These are phyloP conservation scores for Salix purpurea DNA, from an alignment of 345 rosid genomes.

Conservation along the genomic window DNA sequence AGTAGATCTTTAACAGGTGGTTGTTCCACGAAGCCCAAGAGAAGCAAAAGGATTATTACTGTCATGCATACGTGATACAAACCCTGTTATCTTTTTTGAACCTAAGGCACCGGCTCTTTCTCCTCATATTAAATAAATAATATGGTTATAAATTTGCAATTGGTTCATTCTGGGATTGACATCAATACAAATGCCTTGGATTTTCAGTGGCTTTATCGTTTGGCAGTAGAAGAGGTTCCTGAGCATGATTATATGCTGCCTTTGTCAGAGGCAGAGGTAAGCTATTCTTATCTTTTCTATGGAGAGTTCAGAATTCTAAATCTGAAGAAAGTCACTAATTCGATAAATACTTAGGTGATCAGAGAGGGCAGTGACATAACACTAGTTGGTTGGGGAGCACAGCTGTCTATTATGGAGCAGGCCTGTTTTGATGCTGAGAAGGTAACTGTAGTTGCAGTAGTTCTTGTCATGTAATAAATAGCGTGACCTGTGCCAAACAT, in stretches of 20 bases:
- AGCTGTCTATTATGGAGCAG: slow-evolving; percentile 76
- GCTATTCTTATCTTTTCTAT: neutral
- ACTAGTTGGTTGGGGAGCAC: slow-evolving; percentile 95
- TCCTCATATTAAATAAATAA: neutral
- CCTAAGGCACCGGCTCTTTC: slow-evolving; percentile 56
- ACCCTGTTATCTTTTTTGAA: slow-evolving; percentile 83
- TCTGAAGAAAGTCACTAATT: slow-evolving; percentile 11
- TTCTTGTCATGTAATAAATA: neutral
- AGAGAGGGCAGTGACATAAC: slow-evolving; percentile 84
- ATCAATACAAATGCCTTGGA: slow-evolving; percentile 3
- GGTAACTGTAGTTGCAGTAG: slow-evolving; percentile 23
- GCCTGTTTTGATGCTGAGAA: slow-evolving; percentile 78
- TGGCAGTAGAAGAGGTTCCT: slow-evolving; percentile 85
- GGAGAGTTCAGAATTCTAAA: slow-evolving; percentile 5
- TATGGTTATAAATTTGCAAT: slow-evolving; percentile 5
- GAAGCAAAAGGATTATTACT: slow-evolving; percentile 86
- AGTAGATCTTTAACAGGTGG: slow-evolving; percentile 41
- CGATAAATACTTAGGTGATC: slow-evolving; percentile 48
- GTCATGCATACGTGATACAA: slow-evolving; percentile 75
- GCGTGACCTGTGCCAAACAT: neutral
- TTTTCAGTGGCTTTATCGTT: slow-evolving; percentile 80
- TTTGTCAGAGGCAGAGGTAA: slow-evolving; percentile 84
- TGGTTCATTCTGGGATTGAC: slow-evolving; percentile 7
- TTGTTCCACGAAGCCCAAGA: slow-evolving; percentile 78
- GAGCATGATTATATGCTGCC: slow-evolving; percentile 89